A percentile compares a stretch with the other conserved stretches of the same genome.
Conservation (phyloP, 2,329 filamentous ascomycete species). For the Colletotrichum tropicale region DNA sequence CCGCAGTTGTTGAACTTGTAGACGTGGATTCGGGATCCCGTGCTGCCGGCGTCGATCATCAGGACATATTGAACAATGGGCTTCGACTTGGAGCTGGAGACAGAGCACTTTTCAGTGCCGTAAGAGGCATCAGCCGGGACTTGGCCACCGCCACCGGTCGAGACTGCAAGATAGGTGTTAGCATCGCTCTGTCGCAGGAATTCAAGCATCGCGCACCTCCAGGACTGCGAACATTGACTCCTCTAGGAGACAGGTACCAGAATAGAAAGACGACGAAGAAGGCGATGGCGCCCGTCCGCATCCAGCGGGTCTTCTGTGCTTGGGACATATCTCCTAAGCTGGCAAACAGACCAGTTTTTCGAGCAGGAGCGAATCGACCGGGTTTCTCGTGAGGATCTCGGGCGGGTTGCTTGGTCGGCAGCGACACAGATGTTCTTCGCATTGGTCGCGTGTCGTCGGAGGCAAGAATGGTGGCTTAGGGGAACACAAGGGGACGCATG, state of each 20-base stretch:
- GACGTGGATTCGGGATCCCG: conserved; percentile 96
- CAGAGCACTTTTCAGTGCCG: conserved; percentile 77
- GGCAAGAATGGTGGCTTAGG: neutral
- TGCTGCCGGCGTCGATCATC: conserved; percentile 98
- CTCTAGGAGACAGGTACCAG: conserved; percentile 66
- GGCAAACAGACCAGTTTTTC: conserved; percentile 52
- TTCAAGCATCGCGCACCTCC: conserved; percentile 34
- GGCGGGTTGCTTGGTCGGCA: conserved; percentile 64
- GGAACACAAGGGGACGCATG: conserved; percentile 23
- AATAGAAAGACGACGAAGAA: conserved; percentile 65
- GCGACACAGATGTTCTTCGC: conserved; percentile 69
- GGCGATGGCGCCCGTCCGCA: conserved; percentile 68
- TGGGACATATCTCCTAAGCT: conserved; percentile 57
- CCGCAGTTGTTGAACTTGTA: conserved; percentile 99
- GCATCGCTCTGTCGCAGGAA: conserved; percentile 2
- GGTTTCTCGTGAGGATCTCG: conserved; percentile 70
- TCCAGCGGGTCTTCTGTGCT: conserved; percentile 68
- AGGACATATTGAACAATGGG: conserved; percentile 96
- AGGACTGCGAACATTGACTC: conserved; percentile 58
- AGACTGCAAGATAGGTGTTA: conserved; percentile 25
- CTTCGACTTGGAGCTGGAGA: conserved; percentile 84
- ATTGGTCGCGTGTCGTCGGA: conserved; percentile 39
- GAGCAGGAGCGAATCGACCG: conserved; percentile 59
- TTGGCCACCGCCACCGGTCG: conserved; percentile 47
- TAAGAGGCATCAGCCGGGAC: conserved; percentile 64